phyloP scores from a whole-genome alignment of 306 rosid genomes.

The Vicia villosa region DNA sequence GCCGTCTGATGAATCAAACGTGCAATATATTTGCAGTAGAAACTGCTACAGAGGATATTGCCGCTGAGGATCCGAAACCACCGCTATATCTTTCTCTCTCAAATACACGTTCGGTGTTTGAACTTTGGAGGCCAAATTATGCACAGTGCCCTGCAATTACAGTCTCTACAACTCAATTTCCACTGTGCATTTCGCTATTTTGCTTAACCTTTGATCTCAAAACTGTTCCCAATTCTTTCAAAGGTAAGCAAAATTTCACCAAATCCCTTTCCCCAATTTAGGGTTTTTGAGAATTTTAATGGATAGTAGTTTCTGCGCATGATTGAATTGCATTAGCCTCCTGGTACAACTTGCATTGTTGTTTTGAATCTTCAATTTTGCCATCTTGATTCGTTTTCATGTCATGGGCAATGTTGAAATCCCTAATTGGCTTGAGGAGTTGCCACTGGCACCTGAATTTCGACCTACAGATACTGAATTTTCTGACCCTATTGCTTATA shows the following conservation, averaged over 20 bases:
- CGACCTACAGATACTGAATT: constrained; percentile 96
- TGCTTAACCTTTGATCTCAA: constrained; percentile 30
- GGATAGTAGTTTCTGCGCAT: constrained; percentile 24
- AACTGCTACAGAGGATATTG: neutral
- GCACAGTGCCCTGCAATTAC: constrained; percentile 48
- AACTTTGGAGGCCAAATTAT: constrained; percentile 54
- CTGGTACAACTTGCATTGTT: constrained; percentile 35
- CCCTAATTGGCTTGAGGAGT: constrained; percentile 80
- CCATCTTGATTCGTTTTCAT: constrained; percentile 18
- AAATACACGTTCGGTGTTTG: constrained; percentile 38
- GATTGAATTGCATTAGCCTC: constrained; percentile 44
- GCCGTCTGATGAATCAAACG: neutral
- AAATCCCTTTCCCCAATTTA: constrained; percentile 42
- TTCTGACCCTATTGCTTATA: constrained; percentile 94
- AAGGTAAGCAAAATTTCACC: constrained; percentile 42
- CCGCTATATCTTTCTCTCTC: constrained; percentile 37
- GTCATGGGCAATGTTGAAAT: constrained; percentile 82
- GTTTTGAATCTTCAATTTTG: constrained; percentile 36
- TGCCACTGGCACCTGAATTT: constrained; percentile 96
- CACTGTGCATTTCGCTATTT: constrained; percentile 32
- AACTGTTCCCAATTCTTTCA: constrained; percentile 20
- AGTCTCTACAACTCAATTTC: constrained; percentile 50
- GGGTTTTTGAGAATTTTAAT: constrained; percentile 58
- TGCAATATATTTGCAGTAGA: neutral
- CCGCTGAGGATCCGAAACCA: neutral